Evolutionary conservation across 2,329 filamentous ascomycete species (phyloP).

Genomic region (Alternaria incomplexa): DNA sequence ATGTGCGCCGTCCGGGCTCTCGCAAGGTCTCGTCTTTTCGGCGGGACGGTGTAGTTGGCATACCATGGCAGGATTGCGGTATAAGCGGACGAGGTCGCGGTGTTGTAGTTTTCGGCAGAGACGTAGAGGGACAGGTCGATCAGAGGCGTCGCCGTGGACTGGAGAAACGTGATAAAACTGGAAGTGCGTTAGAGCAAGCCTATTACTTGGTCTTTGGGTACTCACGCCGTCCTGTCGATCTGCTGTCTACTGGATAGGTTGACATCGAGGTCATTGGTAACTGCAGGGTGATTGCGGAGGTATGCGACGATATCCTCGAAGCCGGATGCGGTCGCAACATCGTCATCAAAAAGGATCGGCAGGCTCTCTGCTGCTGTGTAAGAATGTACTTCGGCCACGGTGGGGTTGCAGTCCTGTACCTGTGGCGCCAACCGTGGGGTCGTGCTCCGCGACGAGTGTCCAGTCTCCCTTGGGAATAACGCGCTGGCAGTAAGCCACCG

Average conservation of each 20-base stretch:
- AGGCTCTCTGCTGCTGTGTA: conserved; percentile 56
- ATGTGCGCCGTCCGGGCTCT: conserved; percentile 66
- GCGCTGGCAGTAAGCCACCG: conserved; percentile 76
- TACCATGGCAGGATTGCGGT: conserved; percentile 82
- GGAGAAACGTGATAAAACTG: conserved; percentile 69
- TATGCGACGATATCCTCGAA: conserved; percentile 67
- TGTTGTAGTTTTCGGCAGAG: conserved; percentile 84
- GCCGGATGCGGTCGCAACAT: conserved; percentile 62
- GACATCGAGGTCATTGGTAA: conserved; percentile 37
- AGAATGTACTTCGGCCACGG: conserved; percentile 3
- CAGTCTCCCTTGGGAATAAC: conserved; percentile 61
- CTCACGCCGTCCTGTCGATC: conserved; percentile 52
- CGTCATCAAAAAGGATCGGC: conserved; percentile 63
- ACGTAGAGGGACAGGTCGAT: conserved; percentile 89
- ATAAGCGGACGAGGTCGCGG: conserved; percentile 79
- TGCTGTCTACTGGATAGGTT: conserved; percentile 37
- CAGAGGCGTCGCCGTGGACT: conserved; percentile 75
- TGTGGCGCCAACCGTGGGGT: conserved; percentile 72
- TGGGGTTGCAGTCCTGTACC: conserved; percentile 35
- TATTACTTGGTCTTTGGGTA: background rate
- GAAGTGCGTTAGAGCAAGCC: background rate
- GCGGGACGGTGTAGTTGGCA: conserved; percentile 84
- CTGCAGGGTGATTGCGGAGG: conserved; percentile 49
- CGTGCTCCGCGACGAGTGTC: conserved; percentile 54
- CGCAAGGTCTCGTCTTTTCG: conserved; percentile 72